phyloP scores from a whole-genome alignment of 2,329 filamentous ascomycete species.

The Mycosphaerella sp. region DNA sequence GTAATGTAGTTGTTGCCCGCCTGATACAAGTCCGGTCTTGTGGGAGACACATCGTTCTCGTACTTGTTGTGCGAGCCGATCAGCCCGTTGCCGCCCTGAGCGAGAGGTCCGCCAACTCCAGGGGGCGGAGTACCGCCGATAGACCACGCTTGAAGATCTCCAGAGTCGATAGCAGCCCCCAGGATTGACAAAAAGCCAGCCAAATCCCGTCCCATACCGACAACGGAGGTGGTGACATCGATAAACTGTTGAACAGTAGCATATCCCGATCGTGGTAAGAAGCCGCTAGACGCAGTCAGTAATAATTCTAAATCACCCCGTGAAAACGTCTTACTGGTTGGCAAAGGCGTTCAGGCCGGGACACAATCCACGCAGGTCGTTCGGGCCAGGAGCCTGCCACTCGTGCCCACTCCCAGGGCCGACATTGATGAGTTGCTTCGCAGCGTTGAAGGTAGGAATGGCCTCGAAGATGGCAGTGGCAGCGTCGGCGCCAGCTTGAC shows the following conservation, averaged over 20 bases:
- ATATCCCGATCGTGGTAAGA: conserved; percentile 29
- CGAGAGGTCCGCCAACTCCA: conserved; percentile 8
- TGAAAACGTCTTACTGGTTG: conserved; percentile 17
- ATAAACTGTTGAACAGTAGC: conserved; percentile 30
- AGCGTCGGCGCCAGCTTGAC: conserved; percentile 23
- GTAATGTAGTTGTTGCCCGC: conserved; percentile 28
- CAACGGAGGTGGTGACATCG: conserved; percentile 26
- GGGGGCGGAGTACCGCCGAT: conserved; percentile 19
- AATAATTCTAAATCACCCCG: not conserved
- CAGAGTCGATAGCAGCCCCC: conserved; percentile 15
- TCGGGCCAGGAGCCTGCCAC: conserved; percentile 26
- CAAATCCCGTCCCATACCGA: conserved; percentile 33
- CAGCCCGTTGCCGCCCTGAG: conserved; percentile 16
- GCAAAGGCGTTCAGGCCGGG: conserved; percentile 25
- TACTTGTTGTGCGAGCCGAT: conserved; percentile 34
- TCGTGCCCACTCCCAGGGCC: conserved; percentile 25
- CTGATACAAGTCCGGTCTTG: conserved; percentile 32
- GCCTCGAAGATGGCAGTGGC: conserved; percentile 25
- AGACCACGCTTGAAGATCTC: conserved; percentile 15
- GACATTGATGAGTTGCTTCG: conserved; percentile 28
- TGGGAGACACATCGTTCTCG: conserved; percentile 34
- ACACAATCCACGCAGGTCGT: conserved; percentile 32
- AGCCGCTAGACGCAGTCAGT: conserved; percentile 12
- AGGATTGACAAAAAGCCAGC: conserved; percentile 20
- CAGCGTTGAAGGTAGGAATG: conserved; percentile 29